Evolutionary conservation across 2,329 filamentous ascomycete genomes (phyloP).

Genomic region (Arachnopeziza araneosa): DNA sequence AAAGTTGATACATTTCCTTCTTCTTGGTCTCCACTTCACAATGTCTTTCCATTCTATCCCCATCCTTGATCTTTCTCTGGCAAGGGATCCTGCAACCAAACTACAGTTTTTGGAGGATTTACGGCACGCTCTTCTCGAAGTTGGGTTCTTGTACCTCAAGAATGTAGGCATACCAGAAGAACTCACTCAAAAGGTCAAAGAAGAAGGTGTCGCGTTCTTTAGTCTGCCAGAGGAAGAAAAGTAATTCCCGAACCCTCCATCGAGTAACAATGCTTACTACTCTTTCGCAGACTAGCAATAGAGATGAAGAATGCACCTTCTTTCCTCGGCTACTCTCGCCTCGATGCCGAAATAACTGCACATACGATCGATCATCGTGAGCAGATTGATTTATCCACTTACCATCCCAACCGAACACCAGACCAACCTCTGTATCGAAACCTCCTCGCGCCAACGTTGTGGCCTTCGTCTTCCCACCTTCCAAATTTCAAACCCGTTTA

Average conservation of each 20-base stretch:
- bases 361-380: constrained; percentile 74
- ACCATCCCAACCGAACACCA: constrained; percentile 59
- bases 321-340: constrained; percentile 64
- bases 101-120: constrained; percentile 65
- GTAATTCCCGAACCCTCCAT: constrained; percentile 33
- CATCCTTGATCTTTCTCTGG: constrained; percentile 67
- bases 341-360: constrained; percentile 67
- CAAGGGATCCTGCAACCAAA: constrained; percentile 60
- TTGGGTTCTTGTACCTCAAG: constrained; percentile 83
- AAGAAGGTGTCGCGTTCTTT: constrained; percentile 69
- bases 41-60: constrained; percentile 65
- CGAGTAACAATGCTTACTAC: neutral
- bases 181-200: constrained; percentile 60
- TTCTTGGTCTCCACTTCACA: constrained; percentile 3
- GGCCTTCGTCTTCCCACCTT: constrained; percentile 60
- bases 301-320: constrained; percentile 71
- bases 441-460: constrained; percentile 72
- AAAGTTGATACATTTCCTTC: neutral
- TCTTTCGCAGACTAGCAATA: constrained; percentile 47
- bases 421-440: constrained; percentile 67
- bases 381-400: constrained; percentile 80
- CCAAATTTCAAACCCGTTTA: constrained; percentile 65
- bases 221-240: constrained; percentile 72
- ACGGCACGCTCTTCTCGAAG: constrained; percentile 71
- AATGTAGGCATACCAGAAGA: constrained; percentile 68